Evolutionary conservation across 2,329 filamentous ascomycete genomes (phyloP).

Genomic region (Colletotrichum sp.): DNA sequence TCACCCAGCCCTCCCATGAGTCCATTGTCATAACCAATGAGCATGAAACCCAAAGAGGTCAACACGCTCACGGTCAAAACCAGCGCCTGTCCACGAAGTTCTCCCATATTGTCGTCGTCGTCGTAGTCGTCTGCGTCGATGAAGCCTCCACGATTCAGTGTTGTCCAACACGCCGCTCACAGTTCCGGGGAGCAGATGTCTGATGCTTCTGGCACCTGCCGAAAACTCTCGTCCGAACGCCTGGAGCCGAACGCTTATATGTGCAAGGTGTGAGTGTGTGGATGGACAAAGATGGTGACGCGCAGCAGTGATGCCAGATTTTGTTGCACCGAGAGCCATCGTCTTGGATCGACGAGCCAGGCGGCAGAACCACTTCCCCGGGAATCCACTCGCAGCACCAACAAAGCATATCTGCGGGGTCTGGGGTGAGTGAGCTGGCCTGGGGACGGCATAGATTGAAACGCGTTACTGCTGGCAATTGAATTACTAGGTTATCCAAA

Average conservation of each 20-base stretch:
- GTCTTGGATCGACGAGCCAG: background rate
- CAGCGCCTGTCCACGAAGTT: slow-evolving; percentile 36
- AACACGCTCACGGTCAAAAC: slow-evolving; percentile 46
- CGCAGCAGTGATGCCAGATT: background rate
- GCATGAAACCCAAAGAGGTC: slow-evolving; percentile 51
- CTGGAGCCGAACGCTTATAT: background rate
- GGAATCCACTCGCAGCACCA: background rate
- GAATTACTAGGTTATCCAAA: background rate
- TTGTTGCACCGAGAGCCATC: background rate
- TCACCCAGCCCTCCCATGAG: slow-evolving; percentile 43
- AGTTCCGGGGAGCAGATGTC: background rate
- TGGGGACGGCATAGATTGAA: background rate
- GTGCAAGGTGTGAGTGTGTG: background rate
- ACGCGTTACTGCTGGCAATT: background rate
- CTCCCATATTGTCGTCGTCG: background rate
- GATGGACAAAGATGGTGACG: background rate
- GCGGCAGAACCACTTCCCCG: background rate
- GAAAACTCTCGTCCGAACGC: background rate
- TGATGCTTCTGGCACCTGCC: background rate
- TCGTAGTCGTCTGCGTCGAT: background rate
- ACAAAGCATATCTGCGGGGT: background rate
- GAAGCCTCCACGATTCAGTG: background rate
- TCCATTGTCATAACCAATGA: slow-evolving; percentile 53
- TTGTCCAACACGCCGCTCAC: background rate
- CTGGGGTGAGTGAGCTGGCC: background rate